Conservation (phyloP, 345 rosid species). For the Pistacia atlantica region DNA sequence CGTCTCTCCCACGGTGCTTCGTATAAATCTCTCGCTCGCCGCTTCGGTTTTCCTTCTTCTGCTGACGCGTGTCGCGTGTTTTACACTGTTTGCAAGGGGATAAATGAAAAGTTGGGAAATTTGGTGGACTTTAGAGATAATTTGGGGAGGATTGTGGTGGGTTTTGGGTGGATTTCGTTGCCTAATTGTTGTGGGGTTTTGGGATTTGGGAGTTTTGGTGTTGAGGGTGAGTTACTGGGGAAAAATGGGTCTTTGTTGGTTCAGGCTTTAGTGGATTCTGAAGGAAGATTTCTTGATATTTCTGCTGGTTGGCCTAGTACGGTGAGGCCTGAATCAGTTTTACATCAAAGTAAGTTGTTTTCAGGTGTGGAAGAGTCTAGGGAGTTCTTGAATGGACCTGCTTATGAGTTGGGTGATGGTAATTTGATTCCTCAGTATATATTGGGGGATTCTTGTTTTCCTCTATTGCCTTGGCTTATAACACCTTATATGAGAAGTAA, state of each 20-base stretch:
- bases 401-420: slow-evolving; percentile 43
- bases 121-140: slow-evolving; percentile 42
- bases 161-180: slow-evolving; percentile 55
- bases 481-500: slow-evolving; percentile 49
- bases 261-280: slow-evolving; percentile 78
- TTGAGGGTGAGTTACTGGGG: slow-evolving; percentile 53
- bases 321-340: slow-evolving; percentile 49
- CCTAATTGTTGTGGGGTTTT: slow-evolving; percentile 80
- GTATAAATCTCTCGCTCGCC: slow-evolving; percentile 42
- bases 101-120: slow-evolving; percentile 46
- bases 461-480: slow-evolving; percentile 73
- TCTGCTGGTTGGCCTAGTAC: slow-evolving; percentile 83
- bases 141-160: slow-evolving; percentile 43
- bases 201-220: slow-evolving; percentile 58
- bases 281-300: slow-evolving; percentile 68
- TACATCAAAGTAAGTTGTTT: slow-evolving; percentile 53
- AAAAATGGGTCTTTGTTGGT: slow-evolving; percentile 53
- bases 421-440: slow-evolving; percentile 56
- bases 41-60: slow-evolving; percentile 53
- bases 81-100: slow-evolving; percentile 58
- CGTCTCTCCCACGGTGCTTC: slow-evolving; percentile 77
- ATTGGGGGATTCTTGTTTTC: slow-evolving; percentile 68
- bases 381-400: slow-evolving; percentile 52
- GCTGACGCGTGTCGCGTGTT: slow-evolving; percentile 60
- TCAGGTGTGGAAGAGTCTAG: slow-evolving; percentile 39